Evolutionary conservation across 768 basidiomycete species (phyloP).

Genomic region (Leccinum imitatum): DNA sequence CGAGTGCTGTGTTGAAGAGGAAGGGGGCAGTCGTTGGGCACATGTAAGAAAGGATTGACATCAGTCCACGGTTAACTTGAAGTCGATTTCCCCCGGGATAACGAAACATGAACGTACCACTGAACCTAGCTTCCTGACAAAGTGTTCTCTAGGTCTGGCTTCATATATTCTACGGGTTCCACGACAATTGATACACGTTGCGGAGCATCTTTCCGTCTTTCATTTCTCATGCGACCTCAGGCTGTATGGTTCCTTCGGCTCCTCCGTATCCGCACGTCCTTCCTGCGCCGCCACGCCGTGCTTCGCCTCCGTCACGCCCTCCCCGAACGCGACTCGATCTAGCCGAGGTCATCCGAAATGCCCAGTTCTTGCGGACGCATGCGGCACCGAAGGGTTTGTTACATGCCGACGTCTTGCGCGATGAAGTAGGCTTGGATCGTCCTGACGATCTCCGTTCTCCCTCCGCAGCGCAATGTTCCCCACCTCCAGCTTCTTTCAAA

Average conservation of each 20-base stretch:
- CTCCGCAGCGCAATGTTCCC: conserved; percentile 88
- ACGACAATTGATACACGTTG: no score
- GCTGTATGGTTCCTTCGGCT: conserved; percentile 44
- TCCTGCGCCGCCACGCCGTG: conserved; percentile 85
- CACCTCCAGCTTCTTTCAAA: conserved; percentile 99
- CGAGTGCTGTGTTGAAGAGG: no score
- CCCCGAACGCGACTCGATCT: conserved; percentile 95
- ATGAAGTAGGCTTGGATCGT: conserved; percentile 98
- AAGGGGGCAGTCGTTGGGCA: no score
- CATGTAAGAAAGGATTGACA: no score
- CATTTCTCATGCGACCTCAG: no score
- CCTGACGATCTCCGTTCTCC: conserved; percentile 97
- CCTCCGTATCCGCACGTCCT: conserved; percentile 52
- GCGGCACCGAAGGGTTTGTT: conserved; percentile 82
- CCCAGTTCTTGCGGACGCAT: conserved; percentile 97
- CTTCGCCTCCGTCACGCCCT: conserved; percentile 94
- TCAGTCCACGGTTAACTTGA: no score
- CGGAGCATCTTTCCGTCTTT: no score
- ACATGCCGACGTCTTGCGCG: conserved; percentile 95
- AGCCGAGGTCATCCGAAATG: conserved; percentile 96
- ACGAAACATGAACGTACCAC: no score
- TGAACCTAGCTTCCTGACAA: no score
- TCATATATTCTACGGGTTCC: no score
- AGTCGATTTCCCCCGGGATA: no score
- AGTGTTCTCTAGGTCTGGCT: no score